Evolutionary conservation across 192 early-diverging fungal genomes (phyloP).

Genomic region (Gaertneriomyces sp.): DNA sequence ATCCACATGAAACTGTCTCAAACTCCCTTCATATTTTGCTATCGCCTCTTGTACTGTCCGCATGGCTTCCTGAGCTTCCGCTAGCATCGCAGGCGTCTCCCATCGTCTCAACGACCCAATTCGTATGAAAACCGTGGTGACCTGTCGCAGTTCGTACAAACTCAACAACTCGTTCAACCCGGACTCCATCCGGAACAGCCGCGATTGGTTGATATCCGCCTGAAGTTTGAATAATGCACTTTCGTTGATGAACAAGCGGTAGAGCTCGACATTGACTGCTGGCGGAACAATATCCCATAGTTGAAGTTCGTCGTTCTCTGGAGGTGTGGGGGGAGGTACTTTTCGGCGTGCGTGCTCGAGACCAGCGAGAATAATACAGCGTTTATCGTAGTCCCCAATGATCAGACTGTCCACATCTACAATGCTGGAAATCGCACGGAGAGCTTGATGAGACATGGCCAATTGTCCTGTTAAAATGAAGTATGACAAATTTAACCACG

Average conservation of each 20-base stretch:
- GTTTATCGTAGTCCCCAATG: constrained; percentile 48
- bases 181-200: constrained; percentile 38
- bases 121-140: constrained; percentile 52
- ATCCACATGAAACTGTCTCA: constrained; percentile 54
- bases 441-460: constrained; percentile 49
- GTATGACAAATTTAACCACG: not conserved
- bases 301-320: constrained; percentile 22
- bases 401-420: constrained; percentile 39
- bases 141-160: constrained; percentile 47
- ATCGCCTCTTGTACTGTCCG: constrained; percentile 40
- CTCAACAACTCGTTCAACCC: constrained; percentile 39
- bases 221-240: constrained; percentile 54
- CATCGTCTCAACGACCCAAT: constrained; percentile 42
- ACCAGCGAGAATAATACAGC: constrained; percentile 42
- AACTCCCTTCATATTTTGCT: constrained; percentile 39
- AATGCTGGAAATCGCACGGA: constrained; percentile 35
- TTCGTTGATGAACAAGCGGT: constrained; percentile 47
- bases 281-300: constrained; percentile 36
- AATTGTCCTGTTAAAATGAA: constrained; percentile 34
- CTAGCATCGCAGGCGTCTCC: constrained; percentile 29
- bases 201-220: constrained; percentile 48
- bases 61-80: constrained; percentile 45
- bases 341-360: constrained; percentile 32
- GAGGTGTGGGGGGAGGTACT: constrained; percentile 23
- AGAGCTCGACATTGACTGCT: constrained; percentile 40